A percentile compares a stretch with the other conserved stretches of the same genome.
Conservation (phyloP, 768 basidiomycete genomes). For the Leccinum subgranulosum region DNA sequence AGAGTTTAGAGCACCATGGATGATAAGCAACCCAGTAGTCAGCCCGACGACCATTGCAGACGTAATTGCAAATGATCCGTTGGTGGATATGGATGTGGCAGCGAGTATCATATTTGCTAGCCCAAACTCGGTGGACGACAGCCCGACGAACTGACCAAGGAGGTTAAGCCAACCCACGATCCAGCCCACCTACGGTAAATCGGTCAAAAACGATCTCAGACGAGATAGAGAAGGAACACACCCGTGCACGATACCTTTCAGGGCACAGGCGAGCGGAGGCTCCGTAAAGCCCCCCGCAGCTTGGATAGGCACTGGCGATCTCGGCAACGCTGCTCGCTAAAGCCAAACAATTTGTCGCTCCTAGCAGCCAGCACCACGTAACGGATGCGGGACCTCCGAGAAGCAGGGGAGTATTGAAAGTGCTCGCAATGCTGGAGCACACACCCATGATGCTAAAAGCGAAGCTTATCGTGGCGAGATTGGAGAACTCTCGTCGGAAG, state of each 20-base stretch:
- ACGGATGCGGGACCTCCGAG: slow-evolving; percentile 36
- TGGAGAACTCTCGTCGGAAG: slow-evolving; percentile 44
- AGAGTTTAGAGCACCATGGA: slow-evolving; percentile 44
- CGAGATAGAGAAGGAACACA: slow-evolving; percentile 23
- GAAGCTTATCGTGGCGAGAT: slow-evolving; percentile 34
- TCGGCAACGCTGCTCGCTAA: slow-evolving; percentile 31
- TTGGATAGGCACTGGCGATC: slow-evolving; percentile 32
- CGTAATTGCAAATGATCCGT: slow-evolving; percentile 35
- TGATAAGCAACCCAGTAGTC: slow-evolving; percentile 37
- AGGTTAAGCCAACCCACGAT: slow-evolving; percentile 33
- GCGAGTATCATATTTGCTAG: slow-evolving; percentile 34
- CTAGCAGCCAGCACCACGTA: slow-evolving; percentile 37
- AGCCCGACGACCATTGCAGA: slow-evolving; percentile 41
- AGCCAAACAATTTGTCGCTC: slow-evolving; percentile 26
- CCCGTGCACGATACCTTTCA: slow-evolving; percentile 58
- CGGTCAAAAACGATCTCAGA: neutral
- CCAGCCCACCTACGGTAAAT: slow-evolving; percentile 24
- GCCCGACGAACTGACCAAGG: slow-evolving; percentile 24
- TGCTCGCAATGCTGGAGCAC: slow-evolving; percentile 36
- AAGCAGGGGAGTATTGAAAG: slow-evolving; percentile 37
- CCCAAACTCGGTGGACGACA: slow-evolving; percentile 37
- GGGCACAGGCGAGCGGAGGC: slow-evolving; percentile 76
- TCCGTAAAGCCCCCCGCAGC: slow-evolving; percentile 48
- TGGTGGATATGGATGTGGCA: slow-evolving; percentile 22
- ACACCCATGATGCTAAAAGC: slow-evolving; percentile 36